phyloP scores from a whole-genome alignment of 306 rosid genomes.

The Cucurbita argyrosperma region DNA sequence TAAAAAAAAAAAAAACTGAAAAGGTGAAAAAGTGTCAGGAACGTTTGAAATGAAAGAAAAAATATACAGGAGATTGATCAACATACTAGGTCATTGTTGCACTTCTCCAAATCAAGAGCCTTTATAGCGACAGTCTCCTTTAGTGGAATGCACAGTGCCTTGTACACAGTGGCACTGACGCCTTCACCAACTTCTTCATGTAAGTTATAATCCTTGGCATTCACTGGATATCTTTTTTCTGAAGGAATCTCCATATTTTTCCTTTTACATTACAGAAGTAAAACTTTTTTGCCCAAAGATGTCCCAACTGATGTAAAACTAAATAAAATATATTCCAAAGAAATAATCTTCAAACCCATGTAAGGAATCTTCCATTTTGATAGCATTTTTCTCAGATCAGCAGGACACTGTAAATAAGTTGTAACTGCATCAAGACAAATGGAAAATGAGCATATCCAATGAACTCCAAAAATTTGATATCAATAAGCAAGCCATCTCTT shows the following conservation, averaged over 20 bases:
- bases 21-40: neutral
- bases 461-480: neutral
- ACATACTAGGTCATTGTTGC: constrained; percentile 67
- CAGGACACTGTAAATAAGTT: neutral
- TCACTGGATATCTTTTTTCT: constrained; percentile 52
- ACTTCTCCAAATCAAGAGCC: constrained; percentile 80
- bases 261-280: constrained; percentile 6
- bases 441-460: neutral
- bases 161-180: constrained; percentile 71
- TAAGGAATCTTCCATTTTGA: constrained; percentile 8
- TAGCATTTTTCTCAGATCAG: constrained; percentile 2
- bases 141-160: constrained; percentile 81
- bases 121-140: constrained; percentile 75
- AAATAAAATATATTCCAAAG: constrained; percentile 2
- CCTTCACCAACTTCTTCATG: constrained; percentile 98
- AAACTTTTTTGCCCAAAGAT: neutral
- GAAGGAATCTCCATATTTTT: constrained; percentile 35
- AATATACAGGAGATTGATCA: neutral
- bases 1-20: neutral
- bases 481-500: constrained; percentile 1
- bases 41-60: neutral
- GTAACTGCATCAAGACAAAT: constrained; percentile 1
- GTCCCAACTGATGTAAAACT: neutral
- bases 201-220: constrained; percentile 49
- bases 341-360: neutral